A percentile compares a stretch with the other conserved stretches of the same genome.
Conservation (phyloP, 768 basidiomycete species). For the Phlebiopsis gigantea region DNA sequence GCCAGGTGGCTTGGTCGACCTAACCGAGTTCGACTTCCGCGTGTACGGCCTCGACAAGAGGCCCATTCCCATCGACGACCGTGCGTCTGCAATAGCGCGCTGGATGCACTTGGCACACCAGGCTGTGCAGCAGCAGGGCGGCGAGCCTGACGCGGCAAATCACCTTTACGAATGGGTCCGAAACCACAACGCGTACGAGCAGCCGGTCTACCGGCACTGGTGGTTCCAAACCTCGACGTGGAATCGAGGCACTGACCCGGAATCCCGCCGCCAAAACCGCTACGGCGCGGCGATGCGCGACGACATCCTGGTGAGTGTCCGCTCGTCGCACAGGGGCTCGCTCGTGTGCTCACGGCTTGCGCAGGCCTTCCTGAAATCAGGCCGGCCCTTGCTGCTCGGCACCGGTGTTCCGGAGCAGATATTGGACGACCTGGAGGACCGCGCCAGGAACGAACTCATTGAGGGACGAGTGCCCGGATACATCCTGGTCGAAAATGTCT, state of each 20-base stretch:
- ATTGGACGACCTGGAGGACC: conserved; percentile 48
- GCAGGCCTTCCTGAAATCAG: conserved; percentile 61
- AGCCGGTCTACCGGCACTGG: conserved; percentile 50
- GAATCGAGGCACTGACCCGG: conserved; percentile 27
- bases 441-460: conserved; percentile 47
- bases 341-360: conserved; percentile 4
- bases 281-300: conserved; percentile 46
- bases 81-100: conserved; percentile 33
- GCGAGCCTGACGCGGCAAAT: conserved; percentile 55
- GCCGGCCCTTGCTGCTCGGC: conserved; percentile 62
- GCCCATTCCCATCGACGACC: conserved; percentile 30
- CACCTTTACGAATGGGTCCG: conserved; percentile 51
- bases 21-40: conserved; percentile 66
- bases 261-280: conserved; percentile 31
- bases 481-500: conserved; percentile 55
- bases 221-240: conserved; percentile 62
- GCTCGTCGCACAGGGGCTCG: neutral
- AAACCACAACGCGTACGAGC: conserved; percentile 52
- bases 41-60: conserved; percentile 50
- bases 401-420: conserved; percentile 50
- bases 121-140: conserved; percentile 54
- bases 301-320: conserved; percentile 46
- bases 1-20: conserved; percentile 61
- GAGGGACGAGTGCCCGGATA: conserved; percentile 43
- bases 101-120: conserved; percentile 54